Base-by-base conservation (phyloP, 257 asterid species). In the Solanum chaucha region DNA sequence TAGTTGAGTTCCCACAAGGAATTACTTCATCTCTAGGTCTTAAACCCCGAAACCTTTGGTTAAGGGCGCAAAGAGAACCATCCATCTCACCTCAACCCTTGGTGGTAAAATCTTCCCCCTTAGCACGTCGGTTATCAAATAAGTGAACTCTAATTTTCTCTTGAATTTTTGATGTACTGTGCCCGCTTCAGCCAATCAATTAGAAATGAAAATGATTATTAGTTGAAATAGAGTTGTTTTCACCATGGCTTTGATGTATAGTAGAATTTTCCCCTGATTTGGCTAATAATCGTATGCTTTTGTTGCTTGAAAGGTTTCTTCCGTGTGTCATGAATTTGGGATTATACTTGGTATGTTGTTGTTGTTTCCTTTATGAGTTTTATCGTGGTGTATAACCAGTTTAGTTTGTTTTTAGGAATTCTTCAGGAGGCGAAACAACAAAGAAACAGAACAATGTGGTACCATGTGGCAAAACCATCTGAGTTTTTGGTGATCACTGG, bases 401-500 rank as follows among this genome's bases (percentile, higher is more conserved):
- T 75, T n/a, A 75, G 6, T 75, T 24, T 40, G 36, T 13, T 78
- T 78, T 4, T 44, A 38, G 84, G 30, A 78, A 44, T 24, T 77
- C 59, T 77, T 77, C 61, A 40, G 83, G 36, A 44, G 65, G 84
- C 30, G 24, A 46, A 44, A 26, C 64, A 78, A 44, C 84, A 44
- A 14, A 78, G 84, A 26, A 44, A 78, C 84, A 14, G 84, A 44
- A 78, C 65, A 78, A 80, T 80, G 85, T 80, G 65, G 85, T 46
- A 46, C 85, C 84, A 46, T 46, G 94, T 93, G 14, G 95, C 96
- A 0, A 88, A 85, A 2, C 95, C 98, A 10, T 94, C 98, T 4
- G 95, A 94, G 86, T 94, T 91, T 88, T 88, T 94, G 9, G 98
- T 89, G 86, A 90, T 94, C 86, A 93, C 96, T 26, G 98, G 95